A percentile compares a stretch with the other conserved stretches of the same genome.
These are phyloP conservation scores for Plasmodium inui DNA, from an alignment of 169 alveolate species.

Conservation along the genomic window DNA sequence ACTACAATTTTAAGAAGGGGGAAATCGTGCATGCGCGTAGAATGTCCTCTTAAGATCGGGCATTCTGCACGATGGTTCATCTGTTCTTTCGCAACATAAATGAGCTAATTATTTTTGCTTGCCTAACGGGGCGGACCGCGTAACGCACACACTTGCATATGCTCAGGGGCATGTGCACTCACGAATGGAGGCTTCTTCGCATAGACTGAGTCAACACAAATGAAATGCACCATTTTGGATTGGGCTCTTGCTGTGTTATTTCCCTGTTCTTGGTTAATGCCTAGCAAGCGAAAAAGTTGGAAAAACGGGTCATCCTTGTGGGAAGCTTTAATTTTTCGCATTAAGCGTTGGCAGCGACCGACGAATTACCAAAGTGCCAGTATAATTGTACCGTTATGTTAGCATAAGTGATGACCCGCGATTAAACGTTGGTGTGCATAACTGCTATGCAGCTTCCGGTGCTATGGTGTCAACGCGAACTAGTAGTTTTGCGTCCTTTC, in stretches of 20 bases:
- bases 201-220: background rate
- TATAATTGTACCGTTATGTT: background rate
- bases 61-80: background rate
- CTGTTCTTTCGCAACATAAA: background rate
- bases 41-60: background rate
- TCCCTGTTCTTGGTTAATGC: background rate
- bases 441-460: background rate
- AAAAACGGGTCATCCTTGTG: background rate
- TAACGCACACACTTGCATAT: background rate
- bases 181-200: background rate
- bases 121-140: background rate
- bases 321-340: background rate
- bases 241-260: background rate
- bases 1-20: conserved; percentile 54
- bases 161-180: background rate
- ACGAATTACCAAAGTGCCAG: background rate
- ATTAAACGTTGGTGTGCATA: background rate
- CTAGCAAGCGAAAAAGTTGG: background rate
- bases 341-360: background rate
- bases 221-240: background rate
- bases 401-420: background rate
- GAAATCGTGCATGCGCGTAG: conserved; percentile 30
- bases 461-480: background rate
- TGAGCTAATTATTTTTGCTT: background rate
- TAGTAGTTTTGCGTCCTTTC: background rate